Conservation (phyloP, 108 stramenopile species). For the Fragilariopsis cylindrus region DNA sequence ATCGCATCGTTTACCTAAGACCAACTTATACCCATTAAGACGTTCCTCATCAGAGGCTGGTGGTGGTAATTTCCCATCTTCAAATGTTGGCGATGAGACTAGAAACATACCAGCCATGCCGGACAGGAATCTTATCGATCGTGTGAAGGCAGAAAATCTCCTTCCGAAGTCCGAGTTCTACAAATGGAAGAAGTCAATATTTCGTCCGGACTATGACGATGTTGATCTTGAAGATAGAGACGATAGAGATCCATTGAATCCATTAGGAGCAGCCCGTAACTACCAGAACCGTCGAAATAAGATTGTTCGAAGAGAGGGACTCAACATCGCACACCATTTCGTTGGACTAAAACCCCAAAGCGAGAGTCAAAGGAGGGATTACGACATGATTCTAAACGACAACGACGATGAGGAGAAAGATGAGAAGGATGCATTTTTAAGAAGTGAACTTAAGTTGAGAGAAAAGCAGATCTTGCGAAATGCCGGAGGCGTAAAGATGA, state of each 20-base stretch:
- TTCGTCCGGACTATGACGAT: constrained; percentile 39
- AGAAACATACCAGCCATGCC: constrained; percentile 9
- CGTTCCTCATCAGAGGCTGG: constrained; percentile 14
- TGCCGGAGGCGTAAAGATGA: constrained; percentile 52
- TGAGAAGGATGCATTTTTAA: constrained; percentile 47
- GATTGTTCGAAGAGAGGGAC: constrained; percentile 42
- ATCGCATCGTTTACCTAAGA: constrained; percentile 18
- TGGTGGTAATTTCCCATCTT: constrained; percentile 7
- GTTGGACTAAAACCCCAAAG: constrained; percentile 52
- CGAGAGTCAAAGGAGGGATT: neutral
- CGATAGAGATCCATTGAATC: constrained; percentile 72
- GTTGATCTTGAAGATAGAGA: constrained; percentile 20
- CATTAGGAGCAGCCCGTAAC: constrained; percentile 63
- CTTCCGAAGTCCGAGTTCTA: constrained; percentile 74
- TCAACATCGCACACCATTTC: constrained; percentile 58
- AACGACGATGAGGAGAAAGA: constrained; percentile 28
- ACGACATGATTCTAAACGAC: constrained; percentile 20
- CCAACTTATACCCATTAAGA: constrained; percentile 17
- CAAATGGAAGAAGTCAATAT: constrained; percentile 68
- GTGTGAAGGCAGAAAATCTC: constrained; percentile 12
- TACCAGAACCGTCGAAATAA: constrained; percentile 71
- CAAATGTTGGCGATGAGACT: neutral
- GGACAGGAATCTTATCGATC: constrained; percentile 4
- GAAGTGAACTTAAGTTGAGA: constrained; percentile 63
- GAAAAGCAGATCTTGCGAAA: constrained; percentile 73